Percentiles rank a stretch among this genome's conserved stretches.
Conservation (phyloP, 1,284 basidiomycete species). For the Heliocybe sulcata region DNA sequence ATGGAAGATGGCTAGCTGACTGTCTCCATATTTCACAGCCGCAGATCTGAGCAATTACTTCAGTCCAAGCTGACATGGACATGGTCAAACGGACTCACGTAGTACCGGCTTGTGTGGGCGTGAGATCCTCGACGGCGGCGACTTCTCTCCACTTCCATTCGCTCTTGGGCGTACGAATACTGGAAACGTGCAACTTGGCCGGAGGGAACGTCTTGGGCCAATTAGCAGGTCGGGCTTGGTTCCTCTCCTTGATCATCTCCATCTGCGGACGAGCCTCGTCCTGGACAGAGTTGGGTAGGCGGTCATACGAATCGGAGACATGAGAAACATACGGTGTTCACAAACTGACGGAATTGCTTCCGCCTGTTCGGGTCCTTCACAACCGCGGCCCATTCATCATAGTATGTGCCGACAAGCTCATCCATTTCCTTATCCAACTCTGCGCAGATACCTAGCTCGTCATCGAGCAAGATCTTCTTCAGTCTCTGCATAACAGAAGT, state of each 20-base stretch:
- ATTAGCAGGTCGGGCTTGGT: constrained; percentile 60
- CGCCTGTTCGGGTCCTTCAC: constrained; percentile 48
- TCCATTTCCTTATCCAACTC: constrained; percentile 72
- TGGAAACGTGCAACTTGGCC: constrained; percentile 34
- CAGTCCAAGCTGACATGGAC: constrained; percentile 14
- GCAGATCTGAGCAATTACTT: constrained; percentile 23
- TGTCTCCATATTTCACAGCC: constrained; percentile 66
- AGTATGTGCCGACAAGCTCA: constrained; percentile 56
- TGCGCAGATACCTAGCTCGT: constrained; percentile 69
- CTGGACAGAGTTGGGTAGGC: constrained; percentile 11
- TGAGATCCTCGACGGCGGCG: constrained; percentile 44
- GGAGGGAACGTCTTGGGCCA: constrained; percentile 57
- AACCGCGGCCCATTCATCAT: constrained; percentile 68
- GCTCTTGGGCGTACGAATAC: constrained; percentile 33
- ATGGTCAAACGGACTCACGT: constrained; percentile 25
- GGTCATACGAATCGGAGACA: constrained; percentile 25
- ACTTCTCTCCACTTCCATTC: constrained; percentile 59
- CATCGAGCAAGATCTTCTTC: constrained; percentile 62
- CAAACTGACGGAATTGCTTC: constrained; percentile 61
- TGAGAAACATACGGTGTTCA: constrained; percentile 41
- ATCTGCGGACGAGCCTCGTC: constrained; percentile 42
- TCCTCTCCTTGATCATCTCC: constrained; percentile 56
- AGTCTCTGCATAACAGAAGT: constrained; percentile 33
- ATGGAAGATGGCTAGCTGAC: constrained; percentile 64
- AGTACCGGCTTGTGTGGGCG: constrained; percentile 39